Base-by-base conservation (phyloP, 257 asterid genomes). In the Cynanchum wilfordii region DNA sequence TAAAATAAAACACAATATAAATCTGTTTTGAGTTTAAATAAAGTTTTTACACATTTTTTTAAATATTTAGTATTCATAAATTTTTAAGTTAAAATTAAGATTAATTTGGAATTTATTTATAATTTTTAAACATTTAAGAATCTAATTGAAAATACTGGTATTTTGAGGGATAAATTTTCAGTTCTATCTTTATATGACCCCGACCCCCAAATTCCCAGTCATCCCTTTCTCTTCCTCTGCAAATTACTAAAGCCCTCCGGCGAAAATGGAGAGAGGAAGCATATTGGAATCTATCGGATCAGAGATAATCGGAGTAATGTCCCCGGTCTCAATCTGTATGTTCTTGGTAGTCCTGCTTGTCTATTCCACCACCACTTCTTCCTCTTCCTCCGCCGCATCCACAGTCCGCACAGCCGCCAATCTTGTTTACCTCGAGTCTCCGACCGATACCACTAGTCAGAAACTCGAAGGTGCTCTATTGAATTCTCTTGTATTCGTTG, bases 281-380 rank as follows among this genome's bases (percentile, higher is more conserved):
- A 79, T 94, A 12, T 77, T 94, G 17, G 96, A 87, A 38, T 76
- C 89, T 1, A 82, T 91, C 74, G 99, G 99, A 36, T 85, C 84
- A 0, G 99, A 94, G 51, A 89, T 94, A 78, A 82, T 89, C 44
- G 96, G 89, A 70, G 95, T 94, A n/a, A 94, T 94, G 98, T 82
- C 97, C 3, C 98, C 99, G 0, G 99, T 94, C 56, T 94, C 99
- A 76, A 80, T 90, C 70, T 94, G 99, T 84, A 94, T 94, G 99
- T 76, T 91, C 62, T 87, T 91, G 36, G 99, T 94, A 8, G 99
- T 91, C 83, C 90, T 94, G 63, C 89, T 94, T 22, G 92, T 94
- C 81, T 88, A 87, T 86, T 75, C 93, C 45, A 88, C 86, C 73
- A 81, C 86, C 81, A 80, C 87, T 71, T 84, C 96, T 24, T 33